Conservation (phyloP, 2,329 filamentous ascomycete genomes). For the Parastagonospora nodorum region DNA sequence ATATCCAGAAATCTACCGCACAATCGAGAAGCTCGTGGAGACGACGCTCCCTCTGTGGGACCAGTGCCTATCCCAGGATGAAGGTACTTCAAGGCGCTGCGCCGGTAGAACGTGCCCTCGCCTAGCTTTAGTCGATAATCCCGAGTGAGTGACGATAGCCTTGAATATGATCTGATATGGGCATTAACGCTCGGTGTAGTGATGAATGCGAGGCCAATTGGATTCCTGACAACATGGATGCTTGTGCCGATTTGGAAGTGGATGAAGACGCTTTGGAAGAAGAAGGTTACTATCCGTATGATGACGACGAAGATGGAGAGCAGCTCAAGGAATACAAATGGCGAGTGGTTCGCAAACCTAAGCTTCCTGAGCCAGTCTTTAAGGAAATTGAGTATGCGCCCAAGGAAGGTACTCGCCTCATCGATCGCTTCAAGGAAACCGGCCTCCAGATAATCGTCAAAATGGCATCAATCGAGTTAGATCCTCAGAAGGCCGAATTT, state of each 20-base stretch:
- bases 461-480: constrained; percentile 63
- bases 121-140: background rate
- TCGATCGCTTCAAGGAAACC: constrained; percentile 14
- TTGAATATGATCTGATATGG: too few species aligned
- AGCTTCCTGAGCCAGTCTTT: constrained; percentile 12
- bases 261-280: constrained; percentile 4
- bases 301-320: constrained; percentile 3
- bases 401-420: constrained; percentile 9
- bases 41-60: constrained; percentile 29
- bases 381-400: constrained; percentile 21
- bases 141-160: constrained; percentile 4
- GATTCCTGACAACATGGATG: constrained; percentile 9
- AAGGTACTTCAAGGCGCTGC: background rate
- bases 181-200: constrained; percentile 2
- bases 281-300: constrained; percentile 1
- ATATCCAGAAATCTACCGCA: constrained; percentile 21
- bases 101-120: constrained; percentile 16
- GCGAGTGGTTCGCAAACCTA: constrained; percentile 19
- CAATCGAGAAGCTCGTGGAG: constrained; percentile 26
- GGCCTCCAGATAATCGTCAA: constrained; percentile 67
- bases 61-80: constrained; percentile 11
- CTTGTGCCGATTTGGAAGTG: constrained; percentile 5
- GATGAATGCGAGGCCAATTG: constrained; percentile 19
- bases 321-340: constrained; percentile 13
- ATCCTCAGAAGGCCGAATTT: constrained; percentile 63